Evolutionary conservation across 768 basidiomycete genomes (phyloP).

Genomic region (Leccinum subtestaceum): DNA sequence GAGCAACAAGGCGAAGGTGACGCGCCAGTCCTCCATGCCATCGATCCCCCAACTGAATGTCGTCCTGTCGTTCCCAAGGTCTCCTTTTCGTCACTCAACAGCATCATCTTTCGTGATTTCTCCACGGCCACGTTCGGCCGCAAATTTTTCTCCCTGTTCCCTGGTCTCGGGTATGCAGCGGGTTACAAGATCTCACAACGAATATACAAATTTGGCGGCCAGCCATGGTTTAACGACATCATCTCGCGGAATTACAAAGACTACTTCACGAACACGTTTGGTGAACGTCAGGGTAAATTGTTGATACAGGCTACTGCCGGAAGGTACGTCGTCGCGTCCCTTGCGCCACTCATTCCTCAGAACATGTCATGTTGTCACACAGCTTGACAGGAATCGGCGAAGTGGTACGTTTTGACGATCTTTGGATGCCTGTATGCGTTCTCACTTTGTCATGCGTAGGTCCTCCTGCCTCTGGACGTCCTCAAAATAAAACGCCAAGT

Average conservation of each 20-base stretch:
- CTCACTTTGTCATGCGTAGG: constrained; percentile 37
- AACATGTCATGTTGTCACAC: constrained; percentile 5
- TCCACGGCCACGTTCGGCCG: constrained; percentile 62
- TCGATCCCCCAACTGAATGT: background rate
- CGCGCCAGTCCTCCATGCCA: background rate
- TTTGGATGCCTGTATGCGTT: background rate
- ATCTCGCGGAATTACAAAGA: constrained; percentile 79
- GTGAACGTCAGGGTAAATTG: constrained; percentile 93
- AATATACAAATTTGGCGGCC: constrained; percentile 97
- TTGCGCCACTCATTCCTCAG: background rate
- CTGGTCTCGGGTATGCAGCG: constrained; percentile 95
- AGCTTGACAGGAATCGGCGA: constrained; percentile 86
- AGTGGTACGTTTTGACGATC: constrained; percentile 58
- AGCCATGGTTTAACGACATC: constrained; percentile 96
- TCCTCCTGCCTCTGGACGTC: constrained; percentile 93
- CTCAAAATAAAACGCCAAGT: constrained; percentile 99
- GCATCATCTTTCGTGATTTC: constrained; percentile 86
- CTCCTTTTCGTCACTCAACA: constrained; percentile 56
- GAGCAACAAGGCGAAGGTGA: constrained; percentile 90
- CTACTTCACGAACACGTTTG: constrained; percentile 80
- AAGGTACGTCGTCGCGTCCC: constrained; percentile 50
- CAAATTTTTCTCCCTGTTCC: constrained; percentile 91
- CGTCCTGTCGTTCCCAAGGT: constrained; percentile 41
- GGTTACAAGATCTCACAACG: constrained; percentile 96
- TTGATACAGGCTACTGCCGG: constrained; percentile 95